phyloP scores from a whole-genome alignment of 176 grass and related monocot species.

The Alloteropsis semialata region DNA sequence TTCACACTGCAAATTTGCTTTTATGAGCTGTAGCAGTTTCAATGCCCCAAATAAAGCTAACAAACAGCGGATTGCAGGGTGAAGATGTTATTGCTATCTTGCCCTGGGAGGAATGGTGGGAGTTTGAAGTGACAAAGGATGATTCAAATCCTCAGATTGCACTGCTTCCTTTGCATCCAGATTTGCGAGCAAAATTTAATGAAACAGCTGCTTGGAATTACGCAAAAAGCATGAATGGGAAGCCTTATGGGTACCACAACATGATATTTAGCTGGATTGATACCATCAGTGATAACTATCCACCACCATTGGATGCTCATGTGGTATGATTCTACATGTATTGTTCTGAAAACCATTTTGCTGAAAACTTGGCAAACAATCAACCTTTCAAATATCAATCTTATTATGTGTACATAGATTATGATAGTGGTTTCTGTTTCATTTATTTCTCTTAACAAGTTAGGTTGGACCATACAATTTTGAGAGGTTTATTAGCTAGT shows the following conservation, averaged over 20 bases:
- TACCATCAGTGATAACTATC: conserved; percentile 87
- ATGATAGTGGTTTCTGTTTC: background rate
- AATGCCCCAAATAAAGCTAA: conserved; percentile 5
- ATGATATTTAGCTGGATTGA: conserved; percentile 99
- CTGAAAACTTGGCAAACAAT: background rate
- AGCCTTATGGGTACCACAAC: conserved; percentile 93
- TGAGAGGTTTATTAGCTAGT: background rate
- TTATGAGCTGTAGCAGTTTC: conserved; percentile 3
- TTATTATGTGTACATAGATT: background rate
- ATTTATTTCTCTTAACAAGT: background rate
- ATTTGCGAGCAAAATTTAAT: conserved; percentile 84
- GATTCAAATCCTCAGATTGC: conserved; percentile 96
- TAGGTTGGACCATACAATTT: background rate
- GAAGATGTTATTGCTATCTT: conserved; percentile 95
- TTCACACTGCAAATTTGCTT: background rate
- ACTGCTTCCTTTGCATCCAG: conserved; percentile 70
- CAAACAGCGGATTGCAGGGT: conserved; percentile 43
- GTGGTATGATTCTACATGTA: conserved; percentile 55
- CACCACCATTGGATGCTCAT: conserved; percentile 93
- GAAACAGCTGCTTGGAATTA: conserved; percentile 93
- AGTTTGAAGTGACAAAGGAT: conserved; percentile 73
- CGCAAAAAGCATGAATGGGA: conserved; percentile 79
- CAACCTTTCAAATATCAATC: background rate
- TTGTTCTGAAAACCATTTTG: conserved; percentile 7
- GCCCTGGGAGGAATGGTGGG: conserved; percentile 99